Base-by-base conservation (phyloP, 768 basidiomycete genomes). In the Phylloporus scabripes region DNA sequence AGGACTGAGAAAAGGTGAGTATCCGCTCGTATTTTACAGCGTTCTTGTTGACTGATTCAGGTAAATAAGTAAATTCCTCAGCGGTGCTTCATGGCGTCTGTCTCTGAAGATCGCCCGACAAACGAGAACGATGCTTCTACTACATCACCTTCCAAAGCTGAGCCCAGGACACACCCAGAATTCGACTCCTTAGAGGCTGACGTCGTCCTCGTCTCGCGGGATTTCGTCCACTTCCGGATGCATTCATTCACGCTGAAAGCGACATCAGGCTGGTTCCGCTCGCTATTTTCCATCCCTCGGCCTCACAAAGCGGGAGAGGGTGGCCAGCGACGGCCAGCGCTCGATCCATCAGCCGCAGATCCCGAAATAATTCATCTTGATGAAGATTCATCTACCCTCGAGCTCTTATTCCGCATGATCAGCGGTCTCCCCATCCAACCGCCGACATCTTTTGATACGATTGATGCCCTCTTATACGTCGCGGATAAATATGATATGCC, bases 401-500 rank as follows among this genome's bases (percentile, higher is more conserved):
- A 82, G 57, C 64, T 70, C 9, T 64, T 85, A 3, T 69, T 85
- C 3, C 76, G 76, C 52, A 82, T 85, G 78, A 70, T 79, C 20
- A 81, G 77, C 42, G 83, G 83, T 8, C 70, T 82, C 10, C 70
- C 79, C 0, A 71, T 85, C 14, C 67, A 74, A 12, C 61, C 66
- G 4, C 64, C 81, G 21, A 67, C 69, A 32, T 75, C 76, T 1
- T 79, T 76, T 59, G 81, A 82, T 54, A 51, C 64, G 28, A 65
- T 85, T 45, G 82, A 85, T 47, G 63, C 72, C 4, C 57, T 85
- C n/a, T 65, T 85, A 11, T 80, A 74, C 46, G 80, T 81, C 0
- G 77, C 82, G 0, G 82, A 85, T 58, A 83, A 83, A 58, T 85
- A 85, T 60, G 83, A 84, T 31, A 85, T 83, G 79, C 75, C 78